phyloP scores from a whole-genome alignment of 23 red algal species.

The Gracilaria domingensis region DNA sequence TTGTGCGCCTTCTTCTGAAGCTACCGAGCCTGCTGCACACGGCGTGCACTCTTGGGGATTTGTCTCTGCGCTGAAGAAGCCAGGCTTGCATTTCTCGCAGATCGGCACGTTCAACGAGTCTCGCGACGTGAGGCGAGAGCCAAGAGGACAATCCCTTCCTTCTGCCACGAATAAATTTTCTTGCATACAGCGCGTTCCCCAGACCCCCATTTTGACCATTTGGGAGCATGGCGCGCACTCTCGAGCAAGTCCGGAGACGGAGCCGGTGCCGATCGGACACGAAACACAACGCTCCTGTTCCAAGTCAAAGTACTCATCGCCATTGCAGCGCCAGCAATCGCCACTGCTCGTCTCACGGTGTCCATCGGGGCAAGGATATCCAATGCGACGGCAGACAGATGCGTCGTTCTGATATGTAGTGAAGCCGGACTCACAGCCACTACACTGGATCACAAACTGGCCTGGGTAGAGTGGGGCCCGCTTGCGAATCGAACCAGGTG shows the following conservation, averaged over 20 bases:
- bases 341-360: not conserved
- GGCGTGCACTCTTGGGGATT: no score
- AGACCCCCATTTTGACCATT: no score
- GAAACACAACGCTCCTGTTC: not conserved
- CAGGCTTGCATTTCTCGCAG: no score
- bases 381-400: not conserved
- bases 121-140: no score
- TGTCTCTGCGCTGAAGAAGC: no score
- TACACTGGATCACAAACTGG: not conserved
- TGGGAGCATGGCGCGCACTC: not conserved
- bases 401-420: slow-evolving; percentile 14
- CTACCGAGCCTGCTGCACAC: no score
- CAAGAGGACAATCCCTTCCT: no score
- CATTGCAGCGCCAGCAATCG: slow-evolving; percentile 7
- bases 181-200: no score
- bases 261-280: not conserved
- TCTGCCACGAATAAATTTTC: no score
- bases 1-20: no score
- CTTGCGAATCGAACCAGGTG: not conserved
- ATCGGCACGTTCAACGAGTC: no score
- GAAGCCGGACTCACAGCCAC: not conserved
- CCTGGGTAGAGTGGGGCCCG: not conserved
- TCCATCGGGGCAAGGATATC: not conserved
- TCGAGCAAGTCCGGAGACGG: not conserved
- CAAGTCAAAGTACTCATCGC: not conserved